Conservation (phyloP, 2,329 filamentous ascomycete species). For the Botrytis aclada region DNA sequence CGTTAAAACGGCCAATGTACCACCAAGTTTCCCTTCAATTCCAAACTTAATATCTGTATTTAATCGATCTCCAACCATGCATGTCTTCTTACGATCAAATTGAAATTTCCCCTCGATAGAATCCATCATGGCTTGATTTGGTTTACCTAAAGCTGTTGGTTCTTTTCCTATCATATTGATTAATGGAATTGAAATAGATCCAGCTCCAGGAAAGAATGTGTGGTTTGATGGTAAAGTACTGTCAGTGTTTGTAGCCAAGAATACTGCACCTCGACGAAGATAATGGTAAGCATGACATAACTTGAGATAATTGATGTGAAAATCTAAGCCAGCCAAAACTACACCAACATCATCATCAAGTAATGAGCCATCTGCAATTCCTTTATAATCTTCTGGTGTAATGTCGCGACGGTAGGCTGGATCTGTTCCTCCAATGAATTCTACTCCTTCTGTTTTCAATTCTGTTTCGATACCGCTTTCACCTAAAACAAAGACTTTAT, state of each 20-base stretch:
- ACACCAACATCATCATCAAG: conserved; percentile 87
- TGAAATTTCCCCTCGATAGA: conserved; percentile 94
- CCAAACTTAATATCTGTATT: conserved; percentile 98
- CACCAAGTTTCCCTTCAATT: conserved; percentile 83
- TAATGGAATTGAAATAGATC: conserved; percentile 75
- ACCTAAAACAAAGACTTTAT: conserved; percentile 92
- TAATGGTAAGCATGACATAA: conserved; percentile 82
- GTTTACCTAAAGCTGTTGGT: conserved; percentile 83
- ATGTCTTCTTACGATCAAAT: conserved; percentile 78
- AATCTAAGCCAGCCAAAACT: conserved; percentile 87
- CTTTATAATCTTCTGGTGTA: conserved; percentile 73
- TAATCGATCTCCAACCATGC: conserved; percentile 92
- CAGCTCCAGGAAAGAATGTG: conserved; percentile 87
- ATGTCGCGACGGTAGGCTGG: conserved; percentile 73
- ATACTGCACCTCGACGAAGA: conserved; percentile 74
- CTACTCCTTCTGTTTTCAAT: conserved; percentile 72
- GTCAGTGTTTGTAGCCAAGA: conserved; percentile 91
- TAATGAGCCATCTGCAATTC: conserved; percentile 69
- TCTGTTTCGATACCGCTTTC: conserved; percentile 91
- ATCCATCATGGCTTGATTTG: conserved; percentile 99
- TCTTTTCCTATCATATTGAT: conserved; percentile 66
- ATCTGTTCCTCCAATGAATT: conserved; percentile 85
- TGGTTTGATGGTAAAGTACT: conserved; percentile 81
- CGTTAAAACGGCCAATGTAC: conserved; percentile 86
- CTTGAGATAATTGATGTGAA: conserved; percentile 95